phyloP scores from a whole-genome alignment of 2,329 filamentous ascomycete genomes.

The Phyllosticta paracitricarpa region DNA sequence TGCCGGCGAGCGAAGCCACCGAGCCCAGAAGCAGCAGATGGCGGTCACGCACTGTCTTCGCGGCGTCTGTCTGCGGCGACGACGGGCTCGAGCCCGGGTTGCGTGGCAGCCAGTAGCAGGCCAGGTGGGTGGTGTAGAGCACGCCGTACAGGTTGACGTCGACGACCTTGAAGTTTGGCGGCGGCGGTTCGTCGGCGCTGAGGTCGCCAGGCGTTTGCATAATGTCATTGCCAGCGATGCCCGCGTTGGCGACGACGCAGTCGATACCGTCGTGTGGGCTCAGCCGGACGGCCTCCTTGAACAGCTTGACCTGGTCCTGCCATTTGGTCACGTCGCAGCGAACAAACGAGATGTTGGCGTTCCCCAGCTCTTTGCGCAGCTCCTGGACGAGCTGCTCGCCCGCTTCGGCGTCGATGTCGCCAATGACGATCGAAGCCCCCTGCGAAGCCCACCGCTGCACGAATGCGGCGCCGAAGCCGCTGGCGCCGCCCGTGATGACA shows the following conservation, averaged over 20 bases:
- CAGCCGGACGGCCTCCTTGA: constrained; percentile 46
- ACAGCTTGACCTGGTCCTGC: constrained; percentile 53
- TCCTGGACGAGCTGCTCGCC: constrained; percentile 44
- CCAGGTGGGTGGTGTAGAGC: constrained; percentile 56
- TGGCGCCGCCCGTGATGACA: constrained; percentile 30
- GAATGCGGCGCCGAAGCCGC: constrained; percentile 30
- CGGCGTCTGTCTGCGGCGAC: constrained; percentile 14
- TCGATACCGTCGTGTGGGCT: constrained; percentile 50
- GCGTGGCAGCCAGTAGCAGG: constrained; percentile 47
- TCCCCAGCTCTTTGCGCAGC: constrained; percentile 17
- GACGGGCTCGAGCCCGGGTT: constrained; percentile 35
- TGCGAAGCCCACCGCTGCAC: constrained; percentile 27
- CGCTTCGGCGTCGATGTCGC: constrained; percentile 48
- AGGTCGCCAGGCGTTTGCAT: constrained; percentile 42
- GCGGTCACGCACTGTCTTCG: constrained; percentile 37
- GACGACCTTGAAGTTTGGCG: constrained; percentile 44
- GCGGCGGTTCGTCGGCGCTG: constrained; percentile 31
- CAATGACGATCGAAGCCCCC: constrained; percentile 50
- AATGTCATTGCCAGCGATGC: constrained; percentile 39
- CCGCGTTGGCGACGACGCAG: constrained; percentile 57
- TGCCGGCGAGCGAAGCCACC: constrained; percentile 42
- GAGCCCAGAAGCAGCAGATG: constrained; percentile 56
- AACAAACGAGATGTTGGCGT: constrained; percentile 43
- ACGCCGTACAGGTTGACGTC: constrained; percentile 56
- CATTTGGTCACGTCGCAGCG: constrained; percentile 57